Evolutionary conservation across 257 asterid species (phyloP).

Genomic region (Fraxinus excelsior): DNA sequence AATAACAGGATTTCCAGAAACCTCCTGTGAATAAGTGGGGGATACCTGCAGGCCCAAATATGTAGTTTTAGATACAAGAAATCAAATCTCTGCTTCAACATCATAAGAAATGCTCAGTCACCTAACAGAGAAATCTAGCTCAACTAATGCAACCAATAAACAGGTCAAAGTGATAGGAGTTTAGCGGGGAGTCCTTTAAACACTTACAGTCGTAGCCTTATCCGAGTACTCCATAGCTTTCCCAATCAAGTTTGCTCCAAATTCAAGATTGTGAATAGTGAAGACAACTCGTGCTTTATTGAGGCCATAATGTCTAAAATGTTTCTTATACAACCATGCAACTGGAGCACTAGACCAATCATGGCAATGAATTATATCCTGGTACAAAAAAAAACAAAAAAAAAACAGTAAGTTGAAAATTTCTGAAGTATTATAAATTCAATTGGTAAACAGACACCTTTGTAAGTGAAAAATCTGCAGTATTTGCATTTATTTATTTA

Average conservation of each 20-base stretch:
- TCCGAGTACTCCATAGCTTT: slow-evolving; percentile 79
- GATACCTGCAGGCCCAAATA: slow-evolving; percentile 67
- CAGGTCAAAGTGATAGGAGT: slow-evolving; percentile 4
- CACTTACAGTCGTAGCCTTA: slow-evolving; percentile 91
- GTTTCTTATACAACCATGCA: slow-evolving; percentile 92
- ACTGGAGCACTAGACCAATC: slow-evolving; percentile 99
- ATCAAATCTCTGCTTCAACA: slow-evolving; percentile 17
- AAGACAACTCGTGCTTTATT: slow-evolving; percentile 87
- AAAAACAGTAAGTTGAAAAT: slow-evolving; percentile 20
- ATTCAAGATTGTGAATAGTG: slow-evolving; percentile 98
- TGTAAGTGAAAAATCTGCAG: background rate
- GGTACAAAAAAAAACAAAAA: slow-evolving; percentile 23
- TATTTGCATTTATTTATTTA: too few species aligned
- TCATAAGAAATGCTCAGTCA: slow-evolving; percentile 12
- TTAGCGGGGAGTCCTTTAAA: slow-evolving; percentile 11
- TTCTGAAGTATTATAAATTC: slow-evolving; percentile 4
- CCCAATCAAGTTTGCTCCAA: slow-evolving; percentile 73
- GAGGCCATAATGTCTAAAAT: slow-evolving; percentile 79
- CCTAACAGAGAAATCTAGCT: slow-evolving; percentile 4
- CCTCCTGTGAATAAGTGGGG: slow-evolving; percentile 89
- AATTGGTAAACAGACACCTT: background rate
- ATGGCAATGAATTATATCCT: slow-evolving; percentile 97
- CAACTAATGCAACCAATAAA: slow-evolving; percentile 11
- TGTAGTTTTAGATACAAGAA: background rate
- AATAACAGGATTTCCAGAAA: slow-evolving; percentile 69